A percentile compares a stretch with the other conserved stretches of the same genome.
Conservation (phyloP, 1,284 basidiomycete species). For the Thecaphora thlaspeos region DNA sequence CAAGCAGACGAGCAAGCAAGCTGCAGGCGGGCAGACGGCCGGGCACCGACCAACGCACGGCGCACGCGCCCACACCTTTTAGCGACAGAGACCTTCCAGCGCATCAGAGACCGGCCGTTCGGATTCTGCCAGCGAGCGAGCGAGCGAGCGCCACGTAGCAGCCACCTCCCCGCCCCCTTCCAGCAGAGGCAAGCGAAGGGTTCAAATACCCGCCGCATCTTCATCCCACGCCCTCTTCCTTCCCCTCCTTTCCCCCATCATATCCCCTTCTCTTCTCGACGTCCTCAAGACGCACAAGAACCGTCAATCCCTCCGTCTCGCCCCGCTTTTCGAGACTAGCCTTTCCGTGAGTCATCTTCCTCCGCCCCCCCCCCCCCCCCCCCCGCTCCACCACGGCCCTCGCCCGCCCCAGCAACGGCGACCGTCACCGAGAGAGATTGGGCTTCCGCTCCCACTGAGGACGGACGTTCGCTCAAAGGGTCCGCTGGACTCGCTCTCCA, state of each 20-base stretch:
- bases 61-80: slow-evolving; percentile 16
- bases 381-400: not conserved
- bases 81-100: slow-evolving; percentile 24
- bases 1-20: too few relatives aligned
- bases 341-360: not conserved
- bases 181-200: too few relatives aligned
- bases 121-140: not conserved
- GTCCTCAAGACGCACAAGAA: not conserved
- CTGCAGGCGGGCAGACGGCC: too few relatives aligned
- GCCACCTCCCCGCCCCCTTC: too few relatives aligned
- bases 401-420: not conserved
- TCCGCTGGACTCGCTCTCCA: too few relatives aligned
- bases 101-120: slow-evolving; percentile 8
- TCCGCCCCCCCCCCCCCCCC: not conserved
- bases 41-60: too few relatives aligned
- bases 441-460: too few relatives aligned
- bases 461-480: too few relatives aligned
- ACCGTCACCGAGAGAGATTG: too few relatives aligned
- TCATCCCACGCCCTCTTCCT: not conserved
- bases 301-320: slow-evolving; percentile 1
- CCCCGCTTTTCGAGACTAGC: not conserved
- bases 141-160: too few relatives aligned
- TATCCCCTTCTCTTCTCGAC: slow-evolving; percentile 5
- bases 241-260: not conserved
- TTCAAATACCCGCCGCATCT: too few relatives aligned